Percentiles rank a stretch among this genome's conserved stretches.
These are phyloP conservation scores for Blumeria hordei DNA, from an alignment of 2,329 filamentous ascomycete genomes.

Conservation along the genomic window DNA sequence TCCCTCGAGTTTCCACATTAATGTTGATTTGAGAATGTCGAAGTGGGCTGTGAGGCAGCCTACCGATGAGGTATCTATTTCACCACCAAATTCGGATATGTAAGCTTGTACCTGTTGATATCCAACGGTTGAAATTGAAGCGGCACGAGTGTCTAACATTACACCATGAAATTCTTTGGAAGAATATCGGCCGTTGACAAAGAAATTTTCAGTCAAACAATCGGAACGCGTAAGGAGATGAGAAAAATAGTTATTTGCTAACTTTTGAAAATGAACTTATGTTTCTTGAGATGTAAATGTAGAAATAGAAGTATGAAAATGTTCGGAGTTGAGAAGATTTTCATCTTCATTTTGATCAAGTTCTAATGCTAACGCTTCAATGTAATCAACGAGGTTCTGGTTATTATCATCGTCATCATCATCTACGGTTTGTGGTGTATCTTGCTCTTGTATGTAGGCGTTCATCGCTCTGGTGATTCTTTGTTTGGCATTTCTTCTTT, in stretches of 20 bases:
- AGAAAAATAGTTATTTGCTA: no score
- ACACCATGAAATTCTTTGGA: background rate
- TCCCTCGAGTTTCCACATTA: no score
- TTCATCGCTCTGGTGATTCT: background rate
- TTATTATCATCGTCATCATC: background rate
- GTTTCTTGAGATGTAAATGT: no score
- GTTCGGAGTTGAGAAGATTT: no score
- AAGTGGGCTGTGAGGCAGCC: background rate
- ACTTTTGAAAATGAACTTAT: no score
- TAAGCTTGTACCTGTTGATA: conserved; percentile 5
- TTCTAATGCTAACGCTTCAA: no score
- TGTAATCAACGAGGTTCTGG: no score
- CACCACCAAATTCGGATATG: background rate
- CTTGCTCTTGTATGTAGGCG: background rate
- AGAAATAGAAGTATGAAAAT: no score
- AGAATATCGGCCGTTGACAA: no score
- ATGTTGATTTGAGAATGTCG: background rate
- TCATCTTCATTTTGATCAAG: no score
- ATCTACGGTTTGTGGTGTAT: background rate
- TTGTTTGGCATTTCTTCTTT: background rate
- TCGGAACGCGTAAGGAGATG: no score
- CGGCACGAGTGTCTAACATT: background rate
- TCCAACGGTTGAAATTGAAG: background rate
- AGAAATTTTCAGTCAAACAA: no score
- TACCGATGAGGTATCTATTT: background rate